These are phyloP conservation scores for Heliosperma pusillum DNA, from an alignment of 148 eudicot genomes.

Conservation along the genomic window DNA sequence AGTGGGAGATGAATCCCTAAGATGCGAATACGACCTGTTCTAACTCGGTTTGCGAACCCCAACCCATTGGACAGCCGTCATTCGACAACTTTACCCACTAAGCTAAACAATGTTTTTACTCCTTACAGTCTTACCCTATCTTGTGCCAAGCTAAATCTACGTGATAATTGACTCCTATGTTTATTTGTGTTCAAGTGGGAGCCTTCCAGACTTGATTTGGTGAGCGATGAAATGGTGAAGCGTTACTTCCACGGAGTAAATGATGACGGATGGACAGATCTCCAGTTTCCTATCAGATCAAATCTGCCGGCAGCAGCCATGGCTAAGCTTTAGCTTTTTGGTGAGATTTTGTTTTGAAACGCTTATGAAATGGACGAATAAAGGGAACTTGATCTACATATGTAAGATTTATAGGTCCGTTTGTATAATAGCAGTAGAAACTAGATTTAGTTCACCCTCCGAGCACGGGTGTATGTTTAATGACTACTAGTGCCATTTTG, in stretches of 20 bases:
- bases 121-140: background rate
- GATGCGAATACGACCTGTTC: background rate
- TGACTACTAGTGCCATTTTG: no score
- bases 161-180: background rate
- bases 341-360: background rate
- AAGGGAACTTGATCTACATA: background rate
- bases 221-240: conserved; percentile 63
- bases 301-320: conserved; percentile 61
- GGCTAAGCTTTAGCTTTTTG: conserved; percentile 64
- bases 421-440: background rate
- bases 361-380: background rate
- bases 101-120: background rate
- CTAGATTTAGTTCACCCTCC: background rate
- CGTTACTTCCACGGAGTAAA: conserved; percentile 54
- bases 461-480: background rate
- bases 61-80: background rate
- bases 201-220: conserved; percentile 62
- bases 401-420: background rate
- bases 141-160: background rate
- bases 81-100: background rate
- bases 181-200: conserved; percentile 57
- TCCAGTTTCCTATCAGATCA: conserved; percentile 61
- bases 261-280: conserved; percentile 63
- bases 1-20: background rate
- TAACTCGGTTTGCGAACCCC: background rate